Base-by-base conservation (phyloP, 2,329 filamentous ascomycete genomes). In the Aspergillus niger region DNA sequence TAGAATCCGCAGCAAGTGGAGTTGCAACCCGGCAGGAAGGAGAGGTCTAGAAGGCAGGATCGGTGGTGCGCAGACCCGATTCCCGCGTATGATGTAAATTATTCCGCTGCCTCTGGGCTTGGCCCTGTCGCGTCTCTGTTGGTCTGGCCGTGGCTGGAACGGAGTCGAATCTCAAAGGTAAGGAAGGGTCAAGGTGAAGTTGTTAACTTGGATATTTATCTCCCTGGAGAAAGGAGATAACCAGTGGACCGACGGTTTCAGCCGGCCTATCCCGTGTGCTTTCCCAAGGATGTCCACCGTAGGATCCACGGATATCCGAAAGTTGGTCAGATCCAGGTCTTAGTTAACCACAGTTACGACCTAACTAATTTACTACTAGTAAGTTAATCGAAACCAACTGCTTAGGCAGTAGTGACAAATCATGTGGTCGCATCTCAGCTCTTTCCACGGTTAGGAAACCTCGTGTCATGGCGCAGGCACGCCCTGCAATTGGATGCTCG, bases 231-330 rank as follows among this genome's bases (percentile, higher is more conserved):
- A 50, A 54, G 38, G 30, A 55, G 58, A 56, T 60, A 57, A 52
- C 58, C 38, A 36, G 38, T 49, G 47, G 59, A 59, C 44, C 57
- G 55, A 51, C 32, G 63, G 60, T 64, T 65, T 60, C 60, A 60
- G 54, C 50, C 56, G 58, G 62, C 57, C 59, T 52, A 41, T 56
- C 57, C 63, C 63, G 57, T 58, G 48, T 17, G 24, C 54, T 36
- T 20, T 62, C 58, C 64, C 63, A 66, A 64, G 63, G 65, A 50
- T 62, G 28, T 28, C 13, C 54, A 47, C 15, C n/a, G 36, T 43
- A 13, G 57, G 38, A 58, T 59, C 56, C 58, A 57, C 57, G 63
- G 55, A 43, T 52, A 44, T 52, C 41, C 24, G 47, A 41, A 59
- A 49, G 39, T 49, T 30, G 58, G 55, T 55, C 32, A 36, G 32